A percentile compares a stretch with the other conserved stretches of the same genome.
These are phyloP conservation scores for Elaphomyces granulatus DNA, from an alignment of 495 filamentous ascomycete genomes.

Conservation along the genomic window DNA sequence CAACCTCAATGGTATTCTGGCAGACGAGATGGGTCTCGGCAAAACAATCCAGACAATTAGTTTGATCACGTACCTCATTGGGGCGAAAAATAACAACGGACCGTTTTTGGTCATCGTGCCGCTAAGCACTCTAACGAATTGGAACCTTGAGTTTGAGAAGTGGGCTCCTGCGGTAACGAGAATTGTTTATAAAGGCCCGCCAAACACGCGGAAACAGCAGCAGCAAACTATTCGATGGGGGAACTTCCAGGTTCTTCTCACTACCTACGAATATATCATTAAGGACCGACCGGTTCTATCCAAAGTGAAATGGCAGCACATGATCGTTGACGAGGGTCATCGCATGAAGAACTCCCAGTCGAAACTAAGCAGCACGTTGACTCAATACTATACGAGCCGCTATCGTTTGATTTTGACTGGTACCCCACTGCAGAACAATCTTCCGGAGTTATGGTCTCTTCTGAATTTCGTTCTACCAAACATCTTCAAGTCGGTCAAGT, in stretches of 20 bases:
- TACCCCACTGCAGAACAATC: constrained; percentile 93
- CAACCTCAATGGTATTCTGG: constrained; percentile 95
- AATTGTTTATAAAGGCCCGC: constrained; percentile 94
- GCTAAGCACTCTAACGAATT: constrained; percentile 91
- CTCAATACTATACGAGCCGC: constrained; percentile 83
- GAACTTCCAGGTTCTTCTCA: constrained; percentile 88
- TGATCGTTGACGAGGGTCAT: constrained; percentile 99
- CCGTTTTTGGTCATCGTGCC: constrained; percentile 96
- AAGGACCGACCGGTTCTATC: constrained; percentile 88
- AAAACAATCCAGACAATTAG: constrained; percentile 99
- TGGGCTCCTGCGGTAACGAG: constrained; percentile 81
- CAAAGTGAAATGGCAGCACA: constrained; percentile 98
- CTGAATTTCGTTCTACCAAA: constrained; percentile 96
- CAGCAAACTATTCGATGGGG: constrained; percentile 90
- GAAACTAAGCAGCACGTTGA: constrained; percentile 87
- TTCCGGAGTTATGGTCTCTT: constrained; percentile 90
- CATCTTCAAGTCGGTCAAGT: constrained; percentile 98
- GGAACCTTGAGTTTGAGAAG: constrained; percentile 97
- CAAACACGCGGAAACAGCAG: constrained; percentile 73
- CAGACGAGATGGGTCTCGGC: constrained; percentile 98
- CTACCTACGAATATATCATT: constrained; percentile 99
- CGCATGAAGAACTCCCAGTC: constrained; percentile 99
- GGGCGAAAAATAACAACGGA: constrained; percentile 83
- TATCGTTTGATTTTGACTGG: constrained; percentile 95
- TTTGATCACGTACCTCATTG: constrained; percentile 91